Evolutionary conservation across 306 rosid genomes (phyloP).

Genomic region (Malus domestica): DNA sequence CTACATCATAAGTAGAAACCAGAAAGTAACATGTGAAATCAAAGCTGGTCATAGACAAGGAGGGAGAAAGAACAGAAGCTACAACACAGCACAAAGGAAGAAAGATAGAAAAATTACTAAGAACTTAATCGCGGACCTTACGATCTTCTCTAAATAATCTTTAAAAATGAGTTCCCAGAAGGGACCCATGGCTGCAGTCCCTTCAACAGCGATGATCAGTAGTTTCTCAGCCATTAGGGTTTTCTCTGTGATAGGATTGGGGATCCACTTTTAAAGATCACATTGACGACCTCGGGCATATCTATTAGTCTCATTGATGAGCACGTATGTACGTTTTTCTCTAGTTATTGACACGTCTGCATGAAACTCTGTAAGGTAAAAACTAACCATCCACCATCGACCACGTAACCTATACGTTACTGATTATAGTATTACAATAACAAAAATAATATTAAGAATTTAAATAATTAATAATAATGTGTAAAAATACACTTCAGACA

Average conservation of each 20-base stretch:
- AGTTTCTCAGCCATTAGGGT: constrained; percentile 59
- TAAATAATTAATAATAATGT: neutral
- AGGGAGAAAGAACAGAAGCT: neutral
- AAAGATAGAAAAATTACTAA: neutral
- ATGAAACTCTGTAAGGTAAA: neutral
- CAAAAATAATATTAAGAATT: neutral
- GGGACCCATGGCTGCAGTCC: constrained; percentile 77
- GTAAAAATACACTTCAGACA: neutral
- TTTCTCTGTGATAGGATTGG: neutral
- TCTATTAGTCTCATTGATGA: neutral
- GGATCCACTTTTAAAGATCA: neutral
- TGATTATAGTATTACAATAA: neutral
- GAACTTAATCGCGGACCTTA: constrained; percentile 31
- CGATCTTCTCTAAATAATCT: constrained; percentile 70
- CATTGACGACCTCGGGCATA: neutral
- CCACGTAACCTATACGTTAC: neutral
- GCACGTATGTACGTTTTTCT: neutral
- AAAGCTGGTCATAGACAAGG: neutral
- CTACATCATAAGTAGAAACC: neutral
- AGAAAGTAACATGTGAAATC: neutral
- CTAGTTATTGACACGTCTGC: neutral
- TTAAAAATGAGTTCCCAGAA: constrained; percentile 45
- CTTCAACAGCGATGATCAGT: constrained; percentile 61
- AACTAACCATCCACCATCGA: neutral
- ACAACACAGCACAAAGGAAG: neutral